These are phyloP conservation scores for Gracilaria domingensis DNA, from an alignment of 23 red algal species.

Conservation along the genomic window DNA sequence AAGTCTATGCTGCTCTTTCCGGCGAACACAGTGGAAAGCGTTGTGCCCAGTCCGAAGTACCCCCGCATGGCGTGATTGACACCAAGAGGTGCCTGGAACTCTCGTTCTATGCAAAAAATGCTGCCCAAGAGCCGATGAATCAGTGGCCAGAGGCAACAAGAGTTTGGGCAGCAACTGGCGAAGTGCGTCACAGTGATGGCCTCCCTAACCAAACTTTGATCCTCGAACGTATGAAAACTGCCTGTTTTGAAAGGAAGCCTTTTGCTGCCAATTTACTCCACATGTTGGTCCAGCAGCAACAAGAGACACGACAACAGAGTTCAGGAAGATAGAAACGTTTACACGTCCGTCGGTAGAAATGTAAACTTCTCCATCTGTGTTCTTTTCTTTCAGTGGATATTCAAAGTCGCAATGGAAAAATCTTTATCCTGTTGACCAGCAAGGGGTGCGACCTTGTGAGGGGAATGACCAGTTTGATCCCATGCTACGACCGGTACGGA, in stretches of 20 bases:
- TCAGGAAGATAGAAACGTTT: slow-evolving; percentile 70
- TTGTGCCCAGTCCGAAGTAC: slow-evolving; percentile 57
- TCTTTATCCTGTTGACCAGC: background rate
- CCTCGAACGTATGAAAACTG: no score
- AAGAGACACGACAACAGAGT: slow-evolving; percentile 83
- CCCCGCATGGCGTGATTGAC: slow-evolving; percentile 67
- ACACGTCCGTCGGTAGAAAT: background rate
- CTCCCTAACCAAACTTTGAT: no score
- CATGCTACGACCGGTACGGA: slow-evolving; percentile 71
- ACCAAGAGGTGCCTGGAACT: slow-evolving; percentile 65
- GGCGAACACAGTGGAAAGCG: slow-evolving; percentile 52
- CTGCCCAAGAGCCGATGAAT: background rate
- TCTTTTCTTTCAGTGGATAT: slow-evolving; percentile 23
- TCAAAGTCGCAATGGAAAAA: background rate
- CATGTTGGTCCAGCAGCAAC: slow-evolving; percentile 63
- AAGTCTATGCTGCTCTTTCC: slow-evolving; percentile 59
- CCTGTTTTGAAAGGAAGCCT: no score
- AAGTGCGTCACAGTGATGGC: no score
- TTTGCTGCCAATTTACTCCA: no score
- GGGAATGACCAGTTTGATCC: slow-evolving; percentile 49
- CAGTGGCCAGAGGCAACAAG: background rate
- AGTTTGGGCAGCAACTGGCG: background rate
- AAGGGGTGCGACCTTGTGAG: background rate
- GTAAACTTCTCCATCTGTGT: slow-evolving; percentile 10
- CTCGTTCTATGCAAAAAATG: slow-evolving; percentile 66